phyloP scores from a whole-genome alignment of 176 grass and related monocot genomes.

The Carex pumila region DNA sequence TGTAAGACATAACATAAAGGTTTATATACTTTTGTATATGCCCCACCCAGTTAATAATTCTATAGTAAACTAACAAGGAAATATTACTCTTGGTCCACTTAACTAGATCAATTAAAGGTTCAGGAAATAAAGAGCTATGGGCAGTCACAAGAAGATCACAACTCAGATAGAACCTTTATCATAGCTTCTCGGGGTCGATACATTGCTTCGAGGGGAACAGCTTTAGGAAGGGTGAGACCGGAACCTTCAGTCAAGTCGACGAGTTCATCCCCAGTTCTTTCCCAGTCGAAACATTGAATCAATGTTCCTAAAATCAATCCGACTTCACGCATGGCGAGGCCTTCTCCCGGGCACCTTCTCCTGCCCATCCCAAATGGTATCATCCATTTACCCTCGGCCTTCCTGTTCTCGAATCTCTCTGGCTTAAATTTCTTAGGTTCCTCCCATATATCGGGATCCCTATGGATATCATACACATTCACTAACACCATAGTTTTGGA shows the following conservation, averaged over 20 bases:
- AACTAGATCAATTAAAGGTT: not conserved
- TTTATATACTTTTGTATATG: too few species aligned
- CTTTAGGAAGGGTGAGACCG: constrained; percentile 26
- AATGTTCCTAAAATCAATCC: constrained; percentile 19
- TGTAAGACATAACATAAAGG: too few species aligned
- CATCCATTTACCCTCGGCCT: not conserved
- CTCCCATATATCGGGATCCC: constrained; percentile 16
- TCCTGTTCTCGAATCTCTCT: constrained; percentile 3
- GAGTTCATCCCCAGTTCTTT: constrained; percentile 1
- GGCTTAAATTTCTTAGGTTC: constrained; percentile 20
- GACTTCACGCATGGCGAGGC: constrained; percentile 18
- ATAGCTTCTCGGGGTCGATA: constrained; percentile 16
- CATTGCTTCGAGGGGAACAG: constrained; percentile 3
- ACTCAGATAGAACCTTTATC: constrained; percentile 1
- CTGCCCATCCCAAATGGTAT: constrained; percentile 25
- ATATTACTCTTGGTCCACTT: not conserved
- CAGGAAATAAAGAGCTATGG: not conserved
- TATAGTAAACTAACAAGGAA: not conserved
- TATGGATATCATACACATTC: constrained; percentile 28
- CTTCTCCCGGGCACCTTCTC: constrained; percentile 26
- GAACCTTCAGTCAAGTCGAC: constrained; percentile 16
- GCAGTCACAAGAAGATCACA: not conserved
- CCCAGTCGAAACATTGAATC: constrained; percentile 32
- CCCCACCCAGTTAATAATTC: too few species aligned
- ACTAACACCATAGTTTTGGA: constrained; percentile 19